A percentile compares a stretch with the other conserved stretches of the same genome.
Conservation (phyloP, 345 rosid species). For the Brassica incana region DNA sequence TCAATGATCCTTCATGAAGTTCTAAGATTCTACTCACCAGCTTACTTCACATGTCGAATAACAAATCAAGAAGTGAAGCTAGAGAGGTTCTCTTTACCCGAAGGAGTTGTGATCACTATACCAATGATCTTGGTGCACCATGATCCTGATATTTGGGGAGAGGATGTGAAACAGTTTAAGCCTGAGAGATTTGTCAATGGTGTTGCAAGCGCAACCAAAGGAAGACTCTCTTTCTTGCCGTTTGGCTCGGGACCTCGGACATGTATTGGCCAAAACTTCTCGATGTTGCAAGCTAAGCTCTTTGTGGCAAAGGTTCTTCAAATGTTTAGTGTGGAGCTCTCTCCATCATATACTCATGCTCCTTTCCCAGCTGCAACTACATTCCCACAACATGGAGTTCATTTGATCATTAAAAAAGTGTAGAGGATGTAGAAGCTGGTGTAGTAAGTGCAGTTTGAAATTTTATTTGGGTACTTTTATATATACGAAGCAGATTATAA, state of each 20-base stretch:
- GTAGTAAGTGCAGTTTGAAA: no score
- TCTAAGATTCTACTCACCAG: constrained; percentile 40
- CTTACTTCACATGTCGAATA: constrained; percentile 36
- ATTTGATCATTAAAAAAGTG: constrained; percentile 38
- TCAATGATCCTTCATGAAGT: constrained; percentile 43
- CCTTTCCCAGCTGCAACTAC: constrained; percentile 43
- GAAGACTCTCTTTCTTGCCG: constrained; percentile 47
- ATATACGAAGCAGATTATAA: no score
- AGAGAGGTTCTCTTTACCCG: constrained; percentile 37
- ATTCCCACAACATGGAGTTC: constrained; percentile 53
- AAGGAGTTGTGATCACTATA: constrained; percentile 39
- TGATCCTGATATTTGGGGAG: constrained; percentile 46
- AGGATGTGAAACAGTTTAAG: constrained; percentile 43
- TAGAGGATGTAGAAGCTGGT: neutral
- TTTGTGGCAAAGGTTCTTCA: constrained; percentile 46
- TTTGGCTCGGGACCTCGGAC: constrained; percentile 53
- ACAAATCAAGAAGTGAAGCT: constrained; percentile 42
- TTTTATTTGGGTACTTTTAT: no score
- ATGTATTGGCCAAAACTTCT: constrained; percentile 59
- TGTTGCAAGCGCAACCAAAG: constrained; percentile 46
- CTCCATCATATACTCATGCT: constrained; percentile 54
- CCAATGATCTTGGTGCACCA: constrained; percentile 45
- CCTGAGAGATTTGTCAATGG: constrained; percentile 42
- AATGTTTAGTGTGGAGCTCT: constrained; percentile 46
- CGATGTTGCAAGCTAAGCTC: constrained; percentile 49